Evolutionary conservation across 306 rosid genomes (phyloP).

Genomic region (Prunus fruticosa): DNA sequence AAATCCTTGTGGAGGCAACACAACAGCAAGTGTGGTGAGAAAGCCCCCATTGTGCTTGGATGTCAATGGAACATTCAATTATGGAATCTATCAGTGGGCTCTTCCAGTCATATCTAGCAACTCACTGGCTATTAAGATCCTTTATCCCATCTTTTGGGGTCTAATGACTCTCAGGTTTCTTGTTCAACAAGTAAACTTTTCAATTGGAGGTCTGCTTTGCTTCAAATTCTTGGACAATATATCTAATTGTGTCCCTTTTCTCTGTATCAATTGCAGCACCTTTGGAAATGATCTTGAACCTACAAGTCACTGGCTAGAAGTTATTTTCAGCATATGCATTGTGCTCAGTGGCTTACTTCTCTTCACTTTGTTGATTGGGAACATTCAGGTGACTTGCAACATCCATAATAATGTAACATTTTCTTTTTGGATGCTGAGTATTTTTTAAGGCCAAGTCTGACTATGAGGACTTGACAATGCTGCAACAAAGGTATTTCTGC

Average conservation of each 20-base stretch:
- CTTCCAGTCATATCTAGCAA: constrained; percentile 98
- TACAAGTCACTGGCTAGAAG: constrained; percentile 94
- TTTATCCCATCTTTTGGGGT: constrained; percentile 99
- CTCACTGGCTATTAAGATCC: constrained; percentile 80
- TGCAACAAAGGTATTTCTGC: constrained; percentile 70
- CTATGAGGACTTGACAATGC: not conserved
- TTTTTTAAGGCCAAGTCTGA: constrained; percentile 20
- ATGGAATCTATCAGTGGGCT: constrained; percentile 95
- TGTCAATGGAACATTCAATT: constrained; percentile 66
- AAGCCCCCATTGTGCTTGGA: constrained; percentile 86
- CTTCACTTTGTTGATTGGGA: constrained; percentile 94
- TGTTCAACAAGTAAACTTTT: not conserved
- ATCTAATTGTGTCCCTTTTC: not conserved
- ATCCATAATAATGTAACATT: not conserved
- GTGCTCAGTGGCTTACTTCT: constrained; percentile 87
- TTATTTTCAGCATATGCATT: constrained; percentile 78
- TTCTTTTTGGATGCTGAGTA: not conserved
- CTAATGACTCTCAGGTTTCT: constrained; percentile 91
- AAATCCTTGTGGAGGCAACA: constrained; percentile 61
- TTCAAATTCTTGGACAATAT: not conserved
- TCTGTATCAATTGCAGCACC: constrained; percentile 55
- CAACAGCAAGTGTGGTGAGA: constrained; percentile 25
- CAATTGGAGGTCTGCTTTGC: not conserved
- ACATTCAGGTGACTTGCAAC: constrained; percentile 68
- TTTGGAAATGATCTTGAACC: constrained; percentile 99